Base-by-base conservation (phyloP, 306 rosid species). In the Quercus mongolica region DNA sequence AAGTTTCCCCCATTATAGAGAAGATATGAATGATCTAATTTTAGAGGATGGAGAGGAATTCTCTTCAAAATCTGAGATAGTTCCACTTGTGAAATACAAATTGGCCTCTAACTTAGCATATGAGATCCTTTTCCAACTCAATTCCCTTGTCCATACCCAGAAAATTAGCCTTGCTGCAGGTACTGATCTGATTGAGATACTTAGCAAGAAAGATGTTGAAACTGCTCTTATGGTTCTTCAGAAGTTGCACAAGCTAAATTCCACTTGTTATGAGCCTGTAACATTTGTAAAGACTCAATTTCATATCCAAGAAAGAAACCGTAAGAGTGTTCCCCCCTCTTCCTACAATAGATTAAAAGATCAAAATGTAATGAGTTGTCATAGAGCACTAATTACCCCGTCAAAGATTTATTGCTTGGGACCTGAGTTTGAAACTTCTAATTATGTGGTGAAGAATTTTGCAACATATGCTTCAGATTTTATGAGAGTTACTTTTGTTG, bases 391-490 rank as follows among this genome's bases (percentile, higher is more conserved):
- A 72, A 81, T 94, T 84, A 94, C 97, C 74, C 97, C 99, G 2
- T 64, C 90, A 4, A 94, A 89, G 85, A 92, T 94, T 78, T 91
- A 85, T 82, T 94, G 99, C 81, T 85, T 91, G 26, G 97, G 99
- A 38, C 99, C 99, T 30, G 99, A 94, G 87, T 92, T 91, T 69
- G 99, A 94, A 86, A 94, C 87, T 49, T 90, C 97, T 56, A 94
- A 94, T 77, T 94, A 92, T 81, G 97, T 94, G 72, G 94, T 94
- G 76, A 94, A 91, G 78, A 85, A 91, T 80, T 94, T 91, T 80
- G 88, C 97, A 5, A 0, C 78, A 17, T 82, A 82, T 89, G 99
- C 95, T 68, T 88, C 92, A 14, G 94, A 92, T 80, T 92, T 94
- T 82, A 80, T 94, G 86, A 92, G 99, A 80, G 77, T 94, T 58